A percentile compares a stretch with the other conserved stretches of the same genome.
Conservation (phyloP, 306 rosid genomes). For the Glycine latifolia region DNA sequence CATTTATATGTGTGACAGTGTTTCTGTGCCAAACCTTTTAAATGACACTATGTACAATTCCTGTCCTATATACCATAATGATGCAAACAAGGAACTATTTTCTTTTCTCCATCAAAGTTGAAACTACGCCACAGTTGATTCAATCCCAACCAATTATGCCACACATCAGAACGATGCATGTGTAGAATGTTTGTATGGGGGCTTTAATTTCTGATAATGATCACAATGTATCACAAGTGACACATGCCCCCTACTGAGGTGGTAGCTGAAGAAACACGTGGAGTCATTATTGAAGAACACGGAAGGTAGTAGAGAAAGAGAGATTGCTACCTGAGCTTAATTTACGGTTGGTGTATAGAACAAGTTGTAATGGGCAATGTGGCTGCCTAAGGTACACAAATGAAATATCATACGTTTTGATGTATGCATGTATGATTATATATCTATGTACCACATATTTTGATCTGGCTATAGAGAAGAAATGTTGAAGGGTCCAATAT, state of each 20-base stretch:
- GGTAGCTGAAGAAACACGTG: conserved; percentile 56
- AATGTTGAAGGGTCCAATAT: background rate
- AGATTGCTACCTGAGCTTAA: conserved; percentile 42
- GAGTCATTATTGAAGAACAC: conserved; percentile 43
- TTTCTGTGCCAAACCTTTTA: conserved; percentile 27
- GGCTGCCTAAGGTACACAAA: conserved; percentile 23
- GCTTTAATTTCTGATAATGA: conserved; percentile 36
- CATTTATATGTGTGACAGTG: conserved; percentile 24
- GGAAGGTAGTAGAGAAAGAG: conserved; percentile 26
- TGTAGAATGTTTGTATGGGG: conserved; percentile 45
- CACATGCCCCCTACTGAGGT: conserved; percentile 38
- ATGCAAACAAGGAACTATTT: conserved; percentile 28
- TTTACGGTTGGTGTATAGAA: conserved; percentile 1
- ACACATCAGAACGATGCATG: conserved; percentile 23
- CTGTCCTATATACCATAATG: conserved; percentile 33
- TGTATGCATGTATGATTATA: background rate
- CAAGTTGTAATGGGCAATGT: background rate
- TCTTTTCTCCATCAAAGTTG: conserved; percentile 22
- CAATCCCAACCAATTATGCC: conserved; percentile 15
- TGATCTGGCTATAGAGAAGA: background rate
- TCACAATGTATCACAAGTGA: conserved; percentile 37
- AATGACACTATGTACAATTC: background rate
- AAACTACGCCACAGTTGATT: conserved; percentile 17
- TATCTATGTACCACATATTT: background rate
- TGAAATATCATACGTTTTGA: background rate